Percentiles rank a stretch among this genome's conserved stretches.
phyloP scores from a whole-genome alignment of 495 filamentous ascomycete species.

The Penicillium fimorum region DNA sequence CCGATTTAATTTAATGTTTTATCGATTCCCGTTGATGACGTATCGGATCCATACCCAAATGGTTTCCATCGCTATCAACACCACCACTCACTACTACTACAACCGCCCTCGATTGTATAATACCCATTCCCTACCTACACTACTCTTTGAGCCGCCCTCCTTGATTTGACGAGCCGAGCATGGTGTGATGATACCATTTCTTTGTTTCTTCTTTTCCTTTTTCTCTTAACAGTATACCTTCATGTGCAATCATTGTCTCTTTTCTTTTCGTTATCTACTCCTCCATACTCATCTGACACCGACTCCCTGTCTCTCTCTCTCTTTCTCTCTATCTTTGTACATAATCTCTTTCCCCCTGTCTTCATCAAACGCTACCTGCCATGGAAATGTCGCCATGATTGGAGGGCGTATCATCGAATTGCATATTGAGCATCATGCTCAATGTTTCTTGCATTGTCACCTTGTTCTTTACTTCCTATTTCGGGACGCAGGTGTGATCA shows the following conservation, averaged over 20 bases:
- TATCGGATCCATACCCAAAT: constrained; percentile 20
- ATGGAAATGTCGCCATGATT: constrained; percentile 20
- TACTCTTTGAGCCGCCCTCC: constrained; percentile 17
- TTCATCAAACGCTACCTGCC: constrained; percentile 10
- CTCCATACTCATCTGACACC: constrained; percentile 14
- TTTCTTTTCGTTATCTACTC: constrained; percentile 12
- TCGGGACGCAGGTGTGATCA: neutral
- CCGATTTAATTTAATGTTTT: constrained; percentile 42
- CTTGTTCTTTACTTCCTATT: neutral
- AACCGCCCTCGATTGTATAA: constrained; percentile 30
- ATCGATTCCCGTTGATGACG: constrained; percentile 37
- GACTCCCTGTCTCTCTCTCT: constrained; percentile 9
- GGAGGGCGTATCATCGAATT: constrained; percentile 20
- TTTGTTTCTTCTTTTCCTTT: constrained; percentile 16
- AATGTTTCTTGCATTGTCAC: neutral
- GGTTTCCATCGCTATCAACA: constrained; percentile 5
- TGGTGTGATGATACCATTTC: constrained; percentile 35
- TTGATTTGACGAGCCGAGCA: constrained; percentile 33
- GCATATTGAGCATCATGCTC: constrained; percentile 17
- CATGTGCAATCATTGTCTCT: constrained; percentile 17
- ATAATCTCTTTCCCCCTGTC: constrained; percentile 24
- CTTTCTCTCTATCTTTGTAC: constrained; percentile 24
- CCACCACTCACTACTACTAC: constrained; percentile 14
- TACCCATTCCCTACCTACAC: constrained; percentile 21
- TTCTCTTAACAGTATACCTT: constrained; percentile 7